Evolutionary conservation across 1,284 basidiomycete species (phyloP).

Genomic region (Hymenochaete sp.): DNA sequence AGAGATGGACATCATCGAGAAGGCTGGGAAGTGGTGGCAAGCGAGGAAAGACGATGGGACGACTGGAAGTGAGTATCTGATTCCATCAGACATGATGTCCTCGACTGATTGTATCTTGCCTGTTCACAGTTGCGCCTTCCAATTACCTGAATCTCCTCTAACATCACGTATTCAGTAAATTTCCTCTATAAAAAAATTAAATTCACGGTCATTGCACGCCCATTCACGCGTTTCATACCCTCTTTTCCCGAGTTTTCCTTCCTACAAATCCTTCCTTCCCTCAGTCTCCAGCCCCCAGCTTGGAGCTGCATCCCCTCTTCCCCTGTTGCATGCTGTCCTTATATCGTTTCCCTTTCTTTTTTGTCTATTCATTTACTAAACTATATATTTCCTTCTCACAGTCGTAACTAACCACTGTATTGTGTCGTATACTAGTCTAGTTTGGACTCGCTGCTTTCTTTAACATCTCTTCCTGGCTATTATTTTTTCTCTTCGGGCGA

Average conservation of each 20-base stretch:
- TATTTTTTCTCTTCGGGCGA: too few species aligned
- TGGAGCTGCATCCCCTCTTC: not conserved
- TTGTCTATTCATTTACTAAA: constrained; percentile 3
- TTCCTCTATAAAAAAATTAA: not conserved
- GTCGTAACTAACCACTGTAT: too few species aligned
- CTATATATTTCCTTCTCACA: constrained; percentile 1
- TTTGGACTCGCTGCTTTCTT: too few species aligned
- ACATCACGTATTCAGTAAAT: constrained; percentile 11
- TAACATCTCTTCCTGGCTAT: too few species aligned
- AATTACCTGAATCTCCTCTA: constrained; percentile 72
- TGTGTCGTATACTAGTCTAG: too few species aligned
- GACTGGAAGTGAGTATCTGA: constrained; percentile 61
- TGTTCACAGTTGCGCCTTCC: constrained; percentile 59
- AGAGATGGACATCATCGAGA: constrained; percentile 89
- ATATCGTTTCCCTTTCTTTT: not conserved
- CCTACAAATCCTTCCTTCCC: not conserved
- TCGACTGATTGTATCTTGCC: constrained; percentile 18
- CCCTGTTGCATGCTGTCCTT: not conserved
- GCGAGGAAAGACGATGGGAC: constrained; percentile 79
- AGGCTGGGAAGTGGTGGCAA: constrained; percentile 94
- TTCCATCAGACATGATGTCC: constrained; percentile 6
- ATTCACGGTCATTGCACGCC: constrained; percentile 14
- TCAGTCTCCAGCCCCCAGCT: not conserved
- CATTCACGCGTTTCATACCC: constrained; percentile 16
- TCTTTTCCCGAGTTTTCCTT: not conserved